Percentiles rank a stretch among this genome's conserved stretches.
These are phyloP conservation scores for Helminthosporium solani DNA, from an alignment of 2,329 filamentous ascomycete genomes.

Conservation along the genomic window DNA sequence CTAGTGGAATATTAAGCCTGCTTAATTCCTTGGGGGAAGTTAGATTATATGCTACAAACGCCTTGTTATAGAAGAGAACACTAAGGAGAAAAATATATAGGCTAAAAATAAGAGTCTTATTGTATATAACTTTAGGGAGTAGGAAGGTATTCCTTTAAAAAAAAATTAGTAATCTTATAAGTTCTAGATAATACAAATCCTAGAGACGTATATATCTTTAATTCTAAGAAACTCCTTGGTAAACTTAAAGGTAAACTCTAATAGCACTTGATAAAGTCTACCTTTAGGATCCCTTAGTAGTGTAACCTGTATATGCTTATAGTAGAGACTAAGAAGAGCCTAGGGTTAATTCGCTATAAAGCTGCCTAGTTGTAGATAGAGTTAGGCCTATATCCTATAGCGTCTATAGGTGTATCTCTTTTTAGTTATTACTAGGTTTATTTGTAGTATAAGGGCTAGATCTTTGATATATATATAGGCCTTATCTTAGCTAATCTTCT, in stretches of 20 bases:
- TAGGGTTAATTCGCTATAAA: constrained; percentile 14
- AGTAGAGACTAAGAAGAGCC: constrained; percentile 16
- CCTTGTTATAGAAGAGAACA: constrained; percentile 37
- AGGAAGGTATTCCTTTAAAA: constrained; percentile 29
- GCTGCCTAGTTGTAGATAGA: constrained; percentile 15
- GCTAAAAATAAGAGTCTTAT: constrained; percentile 37
- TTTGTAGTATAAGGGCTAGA: constrained; percentile 11
- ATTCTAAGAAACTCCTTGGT: constrained; percentile 16
- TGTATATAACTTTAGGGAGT: constrained; percentile 35
- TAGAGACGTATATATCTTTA: constrained; percentile 24
- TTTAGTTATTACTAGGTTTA: constrained; percentile 13
- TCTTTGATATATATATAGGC: constrained; percentile 12
- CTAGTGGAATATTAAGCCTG: constrained; percentile 33
- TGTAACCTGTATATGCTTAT: constrained; percentile 16
- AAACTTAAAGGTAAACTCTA: constrained; percentile 20
- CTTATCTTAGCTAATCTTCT: constrained; percentile 9
- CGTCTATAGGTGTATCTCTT: constrained; percentile 9
- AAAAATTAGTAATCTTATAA: constrained; percentile 1
- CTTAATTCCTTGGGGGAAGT: constrained; percentile 39
- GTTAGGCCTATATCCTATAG: constrained; percentile 11
- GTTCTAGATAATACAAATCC: constrained; percentile 3
- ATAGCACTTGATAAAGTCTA: constrained; percentile 11
- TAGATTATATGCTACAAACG: constrained; percentile 36
- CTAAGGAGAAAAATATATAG: constrained; percentile 31
- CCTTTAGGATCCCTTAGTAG: constrained; percentile 17